Evolutionary conservation across 768 basidiomycete species (phyloP).

Genomic region (Royoungia palumana): DNA sequence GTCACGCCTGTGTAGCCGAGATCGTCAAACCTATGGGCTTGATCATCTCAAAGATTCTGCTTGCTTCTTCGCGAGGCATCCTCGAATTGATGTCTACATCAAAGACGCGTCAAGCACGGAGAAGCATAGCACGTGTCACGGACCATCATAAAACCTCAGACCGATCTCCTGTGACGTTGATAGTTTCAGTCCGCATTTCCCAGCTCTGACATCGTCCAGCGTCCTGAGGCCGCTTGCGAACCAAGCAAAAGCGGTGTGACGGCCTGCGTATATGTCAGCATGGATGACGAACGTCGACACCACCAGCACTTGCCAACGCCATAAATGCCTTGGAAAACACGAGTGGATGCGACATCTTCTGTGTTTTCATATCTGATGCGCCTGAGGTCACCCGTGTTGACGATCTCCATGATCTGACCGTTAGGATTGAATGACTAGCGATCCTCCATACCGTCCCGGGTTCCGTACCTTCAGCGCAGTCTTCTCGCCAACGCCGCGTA

Average conservation of each 20-base stretch:
- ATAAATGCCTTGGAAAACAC: conserved; percentile 76
- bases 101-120: background rate
- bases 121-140: conserved; percentile 2
- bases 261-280: conserved; percentile 41
- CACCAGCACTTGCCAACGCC: conserved; percentile 65
- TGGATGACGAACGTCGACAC: background rate
- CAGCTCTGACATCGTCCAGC: conserved; percentile 63
- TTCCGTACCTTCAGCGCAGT: conserved; percentile 67
- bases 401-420: conserved; percentile 73
- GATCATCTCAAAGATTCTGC: conserved; percentile 67
- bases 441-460: too few species aligned
- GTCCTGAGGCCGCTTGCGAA: conserved; percentile 73
- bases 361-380: conserved; percentile 68
- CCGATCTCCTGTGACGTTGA: conserved; percentile 63
- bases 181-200: conserved; percentile 61
- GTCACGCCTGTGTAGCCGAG: background rate
- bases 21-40: conserved; percentile 56
- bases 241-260: conserved; percentile 65
- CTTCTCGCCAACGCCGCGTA: conserved; percentile 67
- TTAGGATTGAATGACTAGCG: background rate
- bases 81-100: conserved; percentile 74
- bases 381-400: conserved; percentile 66
- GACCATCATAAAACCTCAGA: conserved; percentile 66
- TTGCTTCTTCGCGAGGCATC: conserved; percentile 82
- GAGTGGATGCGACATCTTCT: conserved; percentile 53